Conservation (phyloP, 2,329 filamentous ascomycete species). For the Diaporthe sp. region DNA sequence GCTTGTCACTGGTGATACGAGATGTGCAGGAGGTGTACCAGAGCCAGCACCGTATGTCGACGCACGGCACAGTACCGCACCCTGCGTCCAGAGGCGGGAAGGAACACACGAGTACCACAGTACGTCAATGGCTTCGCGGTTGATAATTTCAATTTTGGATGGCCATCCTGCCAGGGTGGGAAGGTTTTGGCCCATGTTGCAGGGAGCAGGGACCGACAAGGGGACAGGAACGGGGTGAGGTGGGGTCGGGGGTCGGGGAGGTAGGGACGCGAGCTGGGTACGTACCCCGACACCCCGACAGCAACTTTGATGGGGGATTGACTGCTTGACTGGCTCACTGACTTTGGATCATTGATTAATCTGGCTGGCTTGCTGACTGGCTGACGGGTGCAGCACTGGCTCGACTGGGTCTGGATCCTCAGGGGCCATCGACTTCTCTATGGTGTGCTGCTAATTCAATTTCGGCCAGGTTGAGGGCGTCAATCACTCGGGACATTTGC, state of each 20-base stretch:
- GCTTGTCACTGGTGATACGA: slow-evolving; percentile 24
- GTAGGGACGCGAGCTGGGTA: not conserved
- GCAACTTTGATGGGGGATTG: not conserved
- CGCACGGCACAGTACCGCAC: not conserved
- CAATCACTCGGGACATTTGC: not conserved
- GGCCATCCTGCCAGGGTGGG: slow-evolving; percentile 4
- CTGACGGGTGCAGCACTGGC: not conserved
- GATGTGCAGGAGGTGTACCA: slow-evolving; percentile 34
- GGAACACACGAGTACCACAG: not conserved
- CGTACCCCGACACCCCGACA: not conserved
- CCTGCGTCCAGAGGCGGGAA: not conserved
- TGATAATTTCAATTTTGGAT: slow-evolving; percentile 13
- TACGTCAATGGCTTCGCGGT: not conserved
- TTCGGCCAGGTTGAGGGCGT: not conserved
- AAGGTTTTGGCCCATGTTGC: slow-evolving; percentile 4
- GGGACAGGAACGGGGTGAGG: not conserved
- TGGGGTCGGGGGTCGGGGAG: not conserved
- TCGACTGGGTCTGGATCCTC: not conserved
- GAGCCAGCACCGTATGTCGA: slow-evolving; percentile 10
- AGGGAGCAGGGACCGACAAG: not conserved
- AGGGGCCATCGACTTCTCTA: not conserved
- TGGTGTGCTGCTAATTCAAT: slow-evolving; percentile 10
- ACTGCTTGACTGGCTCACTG: not conserved
- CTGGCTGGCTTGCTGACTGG: not conserved
- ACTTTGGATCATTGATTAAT: not conserved